A percentile compares a stretch with the other conserved stretches of the same genome.
These are phyloP conservation scores for Gymnopilus dilepis DNA, from an alignment of 768 basidiomycete species.

Conservation along the genomic window DNA sequence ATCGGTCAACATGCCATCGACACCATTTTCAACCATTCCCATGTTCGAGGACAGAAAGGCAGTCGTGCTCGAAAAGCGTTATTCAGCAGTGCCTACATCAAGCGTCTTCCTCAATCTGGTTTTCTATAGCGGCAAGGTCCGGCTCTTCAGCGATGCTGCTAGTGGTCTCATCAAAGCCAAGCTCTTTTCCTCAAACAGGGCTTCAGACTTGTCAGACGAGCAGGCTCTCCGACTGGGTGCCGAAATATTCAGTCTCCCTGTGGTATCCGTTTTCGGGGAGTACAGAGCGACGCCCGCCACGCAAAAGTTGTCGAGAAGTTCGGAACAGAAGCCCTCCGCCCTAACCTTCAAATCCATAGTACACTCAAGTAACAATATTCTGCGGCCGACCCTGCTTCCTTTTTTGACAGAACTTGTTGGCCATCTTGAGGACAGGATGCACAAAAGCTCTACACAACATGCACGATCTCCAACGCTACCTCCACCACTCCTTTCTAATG, in stretches of 20 bases:
- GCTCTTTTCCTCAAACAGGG: conserved; percentile 35
- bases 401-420: conserved; percentile 81
- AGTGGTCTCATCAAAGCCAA: conserved; percentile 45
- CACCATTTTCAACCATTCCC: conserved; percentile 35
- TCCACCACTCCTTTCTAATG: conserved; percentile 13
- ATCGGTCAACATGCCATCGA: conserved; percentile 57
- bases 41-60: conserved; percentile 20
- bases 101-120: conserved; percentile 68
- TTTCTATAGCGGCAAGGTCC: conserved; percentile 87
- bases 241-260: conserved; percentile 76
- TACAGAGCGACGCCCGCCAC: conserved; percentile 65
- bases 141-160: conserved; percentile 62
- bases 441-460: conserved; percentile 47
- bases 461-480: conserved; percentile 21
- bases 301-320: conserved; percentile 38
- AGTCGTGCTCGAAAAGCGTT: conserved; percentile 31
- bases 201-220: conserved; percentile 55
- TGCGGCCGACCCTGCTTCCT: conserved; percentile 82
- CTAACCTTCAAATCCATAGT: conserved; percentile 88
- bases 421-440: conserved; percentile 73
- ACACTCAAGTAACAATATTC: conserved; percentile 85
- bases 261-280: conserved; percentile 83
- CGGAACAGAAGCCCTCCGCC: conserved; percentile 54
- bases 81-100: conserved; percentile 55
- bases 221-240: conserved; percentile 56